Base-by-base conservation (phyloP, 106 monocot species). In the Apostasia ramifera region DNA sequence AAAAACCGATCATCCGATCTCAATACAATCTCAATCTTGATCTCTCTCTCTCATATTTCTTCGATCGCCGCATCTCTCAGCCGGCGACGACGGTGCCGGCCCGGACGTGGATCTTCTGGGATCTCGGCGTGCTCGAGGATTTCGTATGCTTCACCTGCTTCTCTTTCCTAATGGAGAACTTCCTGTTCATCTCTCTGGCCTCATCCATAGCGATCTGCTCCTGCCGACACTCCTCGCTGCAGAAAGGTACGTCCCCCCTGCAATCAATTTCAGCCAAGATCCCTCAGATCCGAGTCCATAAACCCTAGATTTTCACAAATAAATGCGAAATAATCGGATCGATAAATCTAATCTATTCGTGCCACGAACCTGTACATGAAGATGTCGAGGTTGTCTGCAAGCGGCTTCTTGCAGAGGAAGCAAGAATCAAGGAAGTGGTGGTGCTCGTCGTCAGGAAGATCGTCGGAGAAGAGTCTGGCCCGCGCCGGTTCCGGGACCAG, bases 201-300 rank as follows among this genome's bases (percentile, higher is more conserved):
- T 82, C 82, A 45, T 86, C 86, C 54, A 67, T 71, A 52, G 79
- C 79, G 45, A 86, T 86, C 75, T 71, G 78, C 70, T 74, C 66
- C 67, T 79, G 78, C 61, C 83, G 55, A 62, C 83, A 83, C 78
- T 83, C 83, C 71, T 83, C 79, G 63, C 79, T 84, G 52, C 52
- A 52, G 52, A 52, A 52, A 10, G 52, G 52, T 10, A 10, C 10
- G 52, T 52, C 52, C 7, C 52, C 52, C 52, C 52, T 26, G 26
- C 26, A 26, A 26, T 26, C 26, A 26, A 26, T 26, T 26, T 26
- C 26, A 26, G 26, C 26, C 26, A 26, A 26, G 26, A 26, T 26
- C 26, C 26, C 26, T 26, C 26, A 26, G 26, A 26, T 26, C 26
- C 26, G 0, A 26, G 26, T 26, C 26, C 26, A 26, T 26, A 26